These are phyloP conservation scores for Yarrowia bubula DNA, from an alignment of 805 yeast genomes.

Conservation along the genomic window DNA sequence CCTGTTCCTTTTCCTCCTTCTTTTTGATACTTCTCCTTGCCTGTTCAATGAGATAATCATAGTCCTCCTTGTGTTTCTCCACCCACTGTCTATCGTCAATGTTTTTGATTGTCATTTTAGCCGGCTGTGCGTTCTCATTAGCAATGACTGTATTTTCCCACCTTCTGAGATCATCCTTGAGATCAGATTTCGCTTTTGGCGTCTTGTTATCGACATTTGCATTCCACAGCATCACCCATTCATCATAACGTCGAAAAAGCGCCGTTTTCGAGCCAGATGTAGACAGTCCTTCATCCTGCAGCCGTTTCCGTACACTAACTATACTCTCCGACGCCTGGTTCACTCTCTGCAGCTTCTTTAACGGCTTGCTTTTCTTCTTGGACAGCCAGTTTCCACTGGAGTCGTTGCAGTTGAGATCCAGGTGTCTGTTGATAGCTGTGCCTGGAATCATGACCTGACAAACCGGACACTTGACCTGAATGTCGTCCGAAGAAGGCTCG, in stretches of 20 bases:
- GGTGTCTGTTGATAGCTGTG: conserved; percentile 6
- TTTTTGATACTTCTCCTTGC: conserved; percentile 29
- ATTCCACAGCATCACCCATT: conserved; percentile 74
- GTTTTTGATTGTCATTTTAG: conserved; percentile 29
- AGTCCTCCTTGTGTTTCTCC: conserved; percentile 32
- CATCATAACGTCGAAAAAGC: conserved; percentile 69
- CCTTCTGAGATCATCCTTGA: conserved; percentile 51
- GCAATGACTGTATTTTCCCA: conserved; percentile 56
- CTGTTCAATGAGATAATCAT: conserved; percentile 32
- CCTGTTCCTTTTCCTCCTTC: background rate
- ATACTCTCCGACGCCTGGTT: conserved; percentile 43
- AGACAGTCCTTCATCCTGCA: conserved; percentile 55
- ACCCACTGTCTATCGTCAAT: conserved; percentile 35
- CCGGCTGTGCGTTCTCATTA: conserved; percentile 34
- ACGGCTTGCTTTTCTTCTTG: conserved; percentile 50
- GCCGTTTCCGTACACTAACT: conserved; percentile 51
- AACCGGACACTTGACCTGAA: conserved; percentile 22
- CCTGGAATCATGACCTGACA: conserved; percentile 11
- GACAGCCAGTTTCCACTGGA: conserved; percentile 27
- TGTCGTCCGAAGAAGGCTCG: background rate
- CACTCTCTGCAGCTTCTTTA: conserved; percentile 59
- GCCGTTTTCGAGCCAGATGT: conserved; percentile 61
- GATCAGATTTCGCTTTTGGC: conserved; percentile 51
- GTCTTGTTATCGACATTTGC: conserved; percentile 71
- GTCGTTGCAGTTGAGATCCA: conserved; percentile 19